Base-by-base conservation (phyloP, 495 filamentous ascomycete genomes). In the Aeminium ludgeri region DNA sequence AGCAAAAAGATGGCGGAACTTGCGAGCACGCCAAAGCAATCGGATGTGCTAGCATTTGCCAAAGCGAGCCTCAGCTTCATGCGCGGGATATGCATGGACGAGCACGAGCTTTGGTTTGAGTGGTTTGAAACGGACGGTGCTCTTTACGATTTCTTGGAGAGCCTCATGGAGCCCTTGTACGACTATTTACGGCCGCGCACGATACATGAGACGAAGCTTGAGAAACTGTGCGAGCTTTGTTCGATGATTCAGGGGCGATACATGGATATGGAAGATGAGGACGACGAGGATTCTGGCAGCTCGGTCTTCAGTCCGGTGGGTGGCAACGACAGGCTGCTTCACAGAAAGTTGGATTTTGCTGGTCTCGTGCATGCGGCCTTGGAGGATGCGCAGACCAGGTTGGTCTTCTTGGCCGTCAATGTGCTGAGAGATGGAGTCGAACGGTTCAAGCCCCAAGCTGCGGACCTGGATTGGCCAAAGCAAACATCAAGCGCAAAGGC, bases 161-260 rank as follows among this genome's bases (percentile, higher is more conserved):
- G 75, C 2, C 66, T 83, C 23, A 80, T 76, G 50, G 79, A 83
- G 57, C 76, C 79, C 7, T 59, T 83, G n/a, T 80, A 80, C 49
- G 79, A 84, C 43, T 65, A 80, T 48, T 62, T 84, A 17, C 66
- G 74, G 25, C 79, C 79, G 6, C 63, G 70, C 23, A 80, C 74
- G 17, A 78, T 82, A 32, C 76, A 78, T 46, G 79, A 83, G 53
- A 76, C 67, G 15, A 72, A 63, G 71, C 64, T 80, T 48, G 50
- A 84, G 63, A 72, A 80, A 62, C 69, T 87, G 3, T 92, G 84
- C 59, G 80, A 83, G 50, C 62, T 94, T 1, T 78, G 84, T 41
- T 78, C 76, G 7, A 68, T 86, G 55, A 62, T 94, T 10, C 83
- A 86, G 48, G 82, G 81, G n/a, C 74, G 79, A 31, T 92, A 92